Base-by-base conservation (phyloP, 306 rosid species). In the Alnus glutinosa region DNA sequence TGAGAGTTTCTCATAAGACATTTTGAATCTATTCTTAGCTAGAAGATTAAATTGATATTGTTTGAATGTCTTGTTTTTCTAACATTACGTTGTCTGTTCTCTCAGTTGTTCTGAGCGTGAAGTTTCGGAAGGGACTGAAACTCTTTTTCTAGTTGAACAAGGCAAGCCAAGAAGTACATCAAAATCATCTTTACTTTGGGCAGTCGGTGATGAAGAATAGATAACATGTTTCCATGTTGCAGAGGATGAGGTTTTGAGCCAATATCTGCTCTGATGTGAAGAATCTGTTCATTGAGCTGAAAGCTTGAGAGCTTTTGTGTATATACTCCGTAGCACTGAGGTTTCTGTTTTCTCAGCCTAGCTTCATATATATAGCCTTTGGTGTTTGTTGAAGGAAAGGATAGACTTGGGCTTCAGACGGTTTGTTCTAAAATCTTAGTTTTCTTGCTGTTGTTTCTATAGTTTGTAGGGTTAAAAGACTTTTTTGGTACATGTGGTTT, bases 131-230 rank as follows among this genome's bases (percentile, higher is more conserved):
- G 70, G 70, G 15, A 18, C 47, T 14, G 46, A 63, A 63, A 63
- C 70, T 63, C 70, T 63, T 32, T 63, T 32, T 63, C 70, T 63
- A 34, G 70, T 63, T 42, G 70, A 63, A 14, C 19, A 63, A 13
- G 70, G 19, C 4, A 15, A 34, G 70, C 70, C 70, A 5, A 63
- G 70, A 34, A 13, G 16, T 12, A 23, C 34, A 63, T 63, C n/a
- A 5, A 1, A 18, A 13, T 34, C 42, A 14, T 18, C 46, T 63
- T 63, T 13, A 2, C 16, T 63, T 34, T 63, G 44, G 70, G 47
- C 19, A n/a, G 6, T 13, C 18, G 5, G 2, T 62, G 44, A 15
- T 63, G 70, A 14, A 63, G 64, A 9, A 23, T 58, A 63, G 46
- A 47, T 34, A 28, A 58, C 4, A 14, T 63, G 3, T 63, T 4